Base-by-base conservation (phyloP, 164 flowering plant species). In the Santalum album region DNA sequence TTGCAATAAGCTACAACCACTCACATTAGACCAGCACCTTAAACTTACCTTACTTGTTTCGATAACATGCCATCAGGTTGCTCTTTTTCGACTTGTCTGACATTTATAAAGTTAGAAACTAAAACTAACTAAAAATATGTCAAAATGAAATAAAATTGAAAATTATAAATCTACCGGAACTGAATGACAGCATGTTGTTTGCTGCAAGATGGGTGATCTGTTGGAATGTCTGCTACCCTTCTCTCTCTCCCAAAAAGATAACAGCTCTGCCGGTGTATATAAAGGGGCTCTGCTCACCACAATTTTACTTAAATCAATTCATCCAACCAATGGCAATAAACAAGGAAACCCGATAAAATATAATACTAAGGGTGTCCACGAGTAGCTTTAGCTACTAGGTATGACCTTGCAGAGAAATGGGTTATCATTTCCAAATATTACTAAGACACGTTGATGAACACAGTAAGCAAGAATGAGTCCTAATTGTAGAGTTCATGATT, bases 161-260 rank as follows among this genome's bases (percentile, higher is more conserved):
- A 36, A 59, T 10, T 45, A 45, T 47, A 38, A 48, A 35, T 52
- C 18, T 73, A 83, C 97, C 98, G 66, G 63, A 66, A 89, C 63
- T 89, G 97, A 54, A 92, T 79, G 53, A 92, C 95, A 52, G 95
- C 92, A 78, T 87, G 96, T 61, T 87, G 97, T 71, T 92, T 92
- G 95, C 99, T 89, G 68, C 99, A 92, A 12, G 97, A 89, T n/a
- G 98, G 98, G 52, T 89, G 97, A 58, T 92, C 99, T 20, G 97
- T 89, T 18, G 98, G 98, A 49, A 92, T 65, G 39, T 92, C 96
- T 21, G 96, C 98, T 22, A 89, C 94, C 73, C 90, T 84, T 56
- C 98, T 78, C 65, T 92, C 98, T 69, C 98, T 78, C 42, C 98
- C 98, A 69, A 92, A 92, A 60, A 92, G 96, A 66, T 89, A 92